Conservation (phyloP, 2,329 filamentous ascomycete species). For the Apiospora hydei region DNA sequence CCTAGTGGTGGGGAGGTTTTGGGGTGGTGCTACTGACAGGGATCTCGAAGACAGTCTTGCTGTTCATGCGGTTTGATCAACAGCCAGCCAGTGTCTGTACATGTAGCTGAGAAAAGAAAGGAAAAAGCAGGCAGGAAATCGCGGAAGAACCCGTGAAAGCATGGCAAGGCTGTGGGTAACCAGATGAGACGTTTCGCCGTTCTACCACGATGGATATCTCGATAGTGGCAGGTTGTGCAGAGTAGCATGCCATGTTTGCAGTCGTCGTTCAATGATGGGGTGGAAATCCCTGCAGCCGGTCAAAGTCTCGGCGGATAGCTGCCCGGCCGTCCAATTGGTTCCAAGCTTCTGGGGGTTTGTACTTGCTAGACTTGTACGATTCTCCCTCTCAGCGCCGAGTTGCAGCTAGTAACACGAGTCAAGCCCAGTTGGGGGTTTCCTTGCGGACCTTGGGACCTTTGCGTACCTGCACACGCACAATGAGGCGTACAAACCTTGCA, state of each 20-base stretch:
- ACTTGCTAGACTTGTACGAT: too few species aligned
- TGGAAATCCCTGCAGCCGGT: conserved; percentile 19
- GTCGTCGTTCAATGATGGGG: conserved; percentile 17
- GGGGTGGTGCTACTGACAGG: conserved; percentile 21
- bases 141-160: conserved; percentile 11
- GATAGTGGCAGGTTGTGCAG: conserved; percentile 18
- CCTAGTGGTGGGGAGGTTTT: conserved; percentile 23
- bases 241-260: conserved; percentile 7
- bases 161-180: conserved; percentile 13
- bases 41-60: conserved; percentile 3
- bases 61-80: conserved; percentile 21
- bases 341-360: not conserved
- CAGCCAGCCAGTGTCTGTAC: not conserved
- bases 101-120: conserved; percentile 8
- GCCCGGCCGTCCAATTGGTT: conserved; percentile 19
- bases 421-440: not conserved
- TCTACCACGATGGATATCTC: not conserved
- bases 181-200: conserved; percentile 13
- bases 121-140: not conserved
- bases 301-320: conserved; percentile 20
- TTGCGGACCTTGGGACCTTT: too few species aligned
- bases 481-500: conserved; percentile 1
- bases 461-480: not conserved
- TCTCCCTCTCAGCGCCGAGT: not conserved
- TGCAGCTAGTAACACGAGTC: not conserved